Percentiles rank a stretch among this genome's conserved stretches.
phyloP scores from a whole-genome alignment of 2,329 filamentous ascomycete genomes.

The Teratosphaeria destructans region DNA sequence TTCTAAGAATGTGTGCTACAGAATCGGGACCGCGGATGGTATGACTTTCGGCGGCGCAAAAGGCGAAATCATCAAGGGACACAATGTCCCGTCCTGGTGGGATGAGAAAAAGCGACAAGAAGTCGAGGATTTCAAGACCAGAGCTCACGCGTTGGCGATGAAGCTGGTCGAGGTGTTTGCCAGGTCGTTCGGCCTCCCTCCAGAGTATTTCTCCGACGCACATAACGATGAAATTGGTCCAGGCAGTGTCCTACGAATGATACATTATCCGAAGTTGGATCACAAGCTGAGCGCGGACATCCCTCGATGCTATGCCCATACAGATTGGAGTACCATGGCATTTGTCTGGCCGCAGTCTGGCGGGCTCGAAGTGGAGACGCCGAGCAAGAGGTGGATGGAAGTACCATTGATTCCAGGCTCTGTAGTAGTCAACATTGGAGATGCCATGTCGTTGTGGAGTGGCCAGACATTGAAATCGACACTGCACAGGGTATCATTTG shows the following conservation, averaged over 20 bases:
- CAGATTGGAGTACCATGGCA: constrained; percentile 12
- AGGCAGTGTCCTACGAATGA: constrained; percentile 5
- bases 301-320: constrained; percentile 12
- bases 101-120: constrained; percentile 6
- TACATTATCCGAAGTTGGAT: constrained; percentile 7
- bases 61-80: not conserved
- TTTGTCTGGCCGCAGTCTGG: constrained; percentile 8
- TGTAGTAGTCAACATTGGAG: constrained; percentile 9
- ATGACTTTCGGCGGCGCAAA: not conserved
- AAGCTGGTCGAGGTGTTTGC: constrained; percentile 12
- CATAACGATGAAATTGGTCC: constrained; percentile 6
- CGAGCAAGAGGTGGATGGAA: constrained; percentile 4
- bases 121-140: constrained; percentile 14
- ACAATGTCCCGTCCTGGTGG: constrained; percentile 11
- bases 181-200: constrained; percentile 6
- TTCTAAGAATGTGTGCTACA: constrained; percentile 6
- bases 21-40: not conserved
- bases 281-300: constrained; percentile 3
- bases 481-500: constrained; percentile 10
- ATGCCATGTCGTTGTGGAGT: constrained; percentile 10
- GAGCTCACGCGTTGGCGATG: constrained; percentile 12
- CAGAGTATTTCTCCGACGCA: constrained; percentile 9
- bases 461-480: constrained; percentile 8
- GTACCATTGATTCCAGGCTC: constrained; percentile 5
- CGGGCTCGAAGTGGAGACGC: constrained; percentile 6